Evolutionary conservation across 805 yeast species (phyloP).

Genomic region (Starmerella potacharoeniae): DNA sequence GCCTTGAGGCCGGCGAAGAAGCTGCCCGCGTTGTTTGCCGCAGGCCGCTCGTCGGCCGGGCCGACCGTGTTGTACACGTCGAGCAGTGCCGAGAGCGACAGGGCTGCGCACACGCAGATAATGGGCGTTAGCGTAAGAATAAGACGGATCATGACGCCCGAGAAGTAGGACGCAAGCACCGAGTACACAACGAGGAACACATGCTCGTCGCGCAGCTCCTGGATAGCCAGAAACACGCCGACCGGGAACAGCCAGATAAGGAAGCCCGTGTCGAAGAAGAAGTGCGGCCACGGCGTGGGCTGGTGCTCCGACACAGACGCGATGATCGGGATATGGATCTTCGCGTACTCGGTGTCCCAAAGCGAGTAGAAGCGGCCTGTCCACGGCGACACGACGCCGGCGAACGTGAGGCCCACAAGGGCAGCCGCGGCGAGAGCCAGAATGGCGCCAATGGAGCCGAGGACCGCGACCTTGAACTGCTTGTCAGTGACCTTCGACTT

Average conservation of each 20-base stretch:
- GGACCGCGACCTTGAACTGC: constrained; percentile 45
- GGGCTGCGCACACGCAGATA: constrained; percentile 84
- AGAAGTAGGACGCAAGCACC: constrained; percentile 91
- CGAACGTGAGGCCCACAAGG: constrained; percentile 66
- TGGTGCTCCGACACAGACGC: constrained; percentile 99
- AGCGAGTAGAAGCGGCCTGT: constrained; percentile 96
- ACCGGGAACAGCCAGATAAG: constrained; percentile 98
- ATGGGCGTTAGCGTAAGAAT: constrained; percentile 95
- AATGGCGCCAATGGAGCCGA: constrained; percentile 47
- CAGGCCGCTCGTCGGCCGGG: neutral
- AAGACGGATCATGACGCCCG: constrained; percentile 97
- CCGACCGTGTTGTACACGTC: constrained; percentile 47
- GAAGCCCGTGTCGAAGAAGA: constrained; percentile 86
- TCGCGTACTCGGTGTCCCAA: constrained; percentile 97
- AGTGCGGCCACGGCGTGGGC: constrained; percentile 99
- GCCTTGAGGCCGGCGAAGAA: constrained; percentile 21
- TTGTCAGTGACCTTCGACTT: constrained; percentile 58
- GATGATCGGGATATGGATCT: constrained; percentile 94
- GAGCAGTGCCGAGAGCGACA: constrained; percentile 73
- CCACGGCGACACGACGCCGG: constrained; percentile 98
- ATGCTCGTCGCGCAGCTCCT: constrained; percentile 82
- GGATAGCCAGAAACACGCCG: constrained; percentile 82
- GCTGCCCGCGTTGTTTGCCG: constrained; percentile 8
- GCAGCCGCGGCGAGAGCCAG: constrained; percentile 56
- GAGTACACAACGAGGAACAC: constrained; percentile 84